phyloP scores from a whole-genome alignment of 495 filamentous ascomycete species.

The Cercophora newfieldiana region DNA sequence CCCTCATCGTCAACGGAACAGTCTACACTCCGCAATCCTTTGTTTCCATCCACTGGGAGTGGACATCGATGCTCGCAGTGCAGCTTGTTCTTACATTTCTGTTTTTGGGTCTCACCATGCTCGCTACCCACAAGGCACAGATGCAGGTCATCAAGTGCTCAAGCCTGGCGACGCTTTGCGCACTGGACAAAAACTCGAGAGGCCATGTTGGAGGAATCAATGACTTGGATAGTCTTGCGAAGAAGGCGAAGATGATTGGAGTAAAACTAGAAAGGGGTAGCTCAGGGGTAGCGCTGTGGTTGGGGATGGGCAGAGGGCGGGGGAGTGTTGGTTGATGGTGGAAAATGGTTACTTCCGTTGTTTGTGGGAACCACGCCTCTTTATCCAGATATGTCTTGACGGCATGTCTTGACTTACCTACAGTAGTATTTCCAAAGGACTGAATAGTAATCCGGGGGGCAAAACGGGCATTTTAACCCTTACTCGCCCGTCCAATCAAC shows the following conservation, averaged over 20 bases:
- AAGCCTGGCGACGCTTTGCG: conserved; percentile 23
- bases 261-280: conserved; percentile 4
- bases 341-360: not conserved
- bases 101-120: conserved; percentile 15
- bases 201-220: conserved; percentile 11
- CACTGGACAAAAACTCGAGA: conserved; percentile 19
- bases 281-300: conserved; percentile 4
- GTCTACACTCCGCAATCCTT: conserved; percentile 18
- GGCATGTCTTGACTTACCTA: no score
- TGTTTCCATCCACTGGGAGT: conserved; percentile 24
- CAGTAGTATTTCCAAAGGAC: no score
- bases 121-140: conserved; percentile 8
- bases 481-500: no score
- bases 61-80: conserved; percentile 20
- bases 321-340: not conserved
- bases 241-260: conserved; percentile 9
- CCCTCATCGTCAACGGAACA: conserved; percentile 8
- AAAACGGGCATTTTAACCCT: no score
- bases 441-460: no score
- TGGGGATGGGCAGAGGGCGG: not conserved
- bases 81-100: conserved; percentile 16
- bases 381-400: no score
- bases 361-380: no score
- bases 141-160: conserved; percentile 29
- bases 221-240: not conserved